A percentile compares a stretch with the other conserved stretches of the same genome.
Conservation (phyloP, 768 basidiomycete species). For the Trametes maxima region DNA sequence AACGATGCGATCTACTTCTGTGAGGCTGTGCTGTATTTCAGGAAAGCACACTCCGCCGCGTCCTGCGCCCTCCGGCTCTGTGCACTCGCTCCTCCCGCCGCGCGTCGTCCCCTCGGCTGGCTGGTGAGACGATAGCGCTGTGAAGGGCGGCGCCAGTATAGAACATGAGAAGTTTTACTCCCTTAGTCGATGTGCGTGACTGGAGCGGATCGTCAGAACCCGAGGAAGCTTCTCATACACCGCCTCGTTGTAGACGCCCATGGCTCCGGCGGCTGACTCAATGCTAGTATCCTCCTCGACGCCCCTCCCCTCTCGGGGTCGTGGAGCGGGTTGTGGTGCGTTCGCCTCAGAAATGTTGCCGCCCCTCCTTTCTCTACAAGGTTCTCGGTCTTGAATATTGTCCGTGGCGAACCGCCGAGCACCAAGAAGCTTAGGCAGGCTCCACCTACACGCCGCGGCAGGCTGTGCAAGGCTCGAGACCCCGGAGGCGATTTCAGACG, state of each 20-base stretch:
- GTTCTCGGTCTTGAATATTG: too few relatives aligned
- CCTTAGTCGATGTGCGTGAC: background rate
- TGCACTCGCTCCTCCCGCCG: background rate
- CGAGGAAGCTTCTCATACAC: constrained; percentile 15
- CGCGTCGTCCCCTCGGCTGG: background rate
- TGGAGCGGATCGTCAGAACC: constrained; percentile 15
- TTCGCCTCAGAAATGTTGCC: background rate
- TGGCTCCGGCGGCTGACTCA: constrained; percentile 1
- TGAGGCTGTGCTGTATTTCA: constrained; percentile 12
- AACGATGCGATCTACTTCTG: background rate
- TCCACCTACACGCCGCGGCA: constrained; percentile 3
- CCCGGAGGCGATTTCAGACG: background rate
- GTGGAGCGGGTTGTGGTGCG: background rate
- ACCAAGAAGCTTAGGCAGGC: background rate
- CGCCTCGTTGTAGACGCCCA: constrained; percentile 10
- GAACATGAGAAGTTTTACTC: background rate
- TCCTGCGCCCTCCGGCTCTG: background rate
- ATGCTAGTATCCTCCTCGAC: background rate
- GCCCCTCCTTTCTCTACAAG: too few relatives aligned
- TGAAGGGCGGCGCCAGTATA: background rate
- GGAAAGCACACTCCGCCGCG: background rate
- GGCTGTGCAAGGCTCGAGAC: constrained; percentile 3
- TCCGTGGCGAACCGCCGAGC: too few relatives aligned
- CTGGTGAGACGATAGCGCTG: background rate
- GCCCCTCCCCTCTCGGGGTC: background rate